Conservation (phyloP, 345 rosid species). For the Eucalyptus curtisii region DNA sequence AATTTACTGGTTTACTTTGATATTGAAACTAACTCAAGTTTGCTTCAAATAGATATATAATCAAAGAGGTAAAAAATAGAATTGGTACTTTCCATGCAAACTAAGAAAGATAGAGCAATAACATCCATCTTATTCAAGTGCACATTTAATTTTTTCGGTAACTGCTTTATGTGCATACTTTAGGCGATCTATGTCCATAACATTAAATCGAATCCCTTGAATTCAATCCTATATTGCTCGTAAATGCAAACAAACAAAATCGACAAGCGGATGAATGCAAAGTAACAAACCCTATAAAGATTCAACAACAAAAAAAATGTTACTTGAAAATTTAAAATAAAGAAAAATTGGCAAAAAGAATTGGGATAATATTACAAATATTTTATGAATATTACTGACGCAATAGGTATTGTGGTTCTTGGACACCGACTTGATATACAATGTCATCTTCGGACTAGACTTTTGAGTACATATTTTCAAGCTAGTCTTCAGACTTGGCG, state of each 20-base stretch:
- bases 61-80: neutral
- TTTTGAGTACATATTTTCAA: neutral
- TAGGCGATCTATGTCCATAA: neutral
- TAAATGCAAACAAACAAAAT: neutral
- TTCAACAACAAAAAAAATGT: neutral
- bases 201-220: neutral
- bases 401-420: rapidly evolving
- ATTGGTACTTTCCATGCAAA: neutral
- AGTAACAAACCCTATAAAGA: neutral
- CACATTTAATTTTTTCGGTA: neutral
- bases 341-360: neutral
- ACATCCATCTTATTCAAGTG: neutral
- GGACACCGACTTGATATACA: neutral
- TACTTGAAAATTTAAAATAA: neutral
- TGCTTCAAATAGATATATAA: neutral
- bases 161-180: neutral
- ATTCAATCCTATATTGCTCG: neutral
- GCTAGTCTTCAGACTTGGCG: neutral
- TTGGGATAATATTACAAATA: neutral
- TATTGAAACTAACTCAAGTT: neutral
- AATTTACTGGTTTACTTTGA: neutral
- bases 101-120: neutral
- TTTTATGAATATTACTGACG: neutral
- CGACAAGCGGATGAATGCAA: neutral
- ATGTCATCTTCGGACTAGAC: too few species aligned